Percentiles rank a stretch among this genome's conserved stretches.
Evolutionary conservation across 176 grass and related monocot genomes (phyloP).

Genomic region (Stipa capillata): DNA sequence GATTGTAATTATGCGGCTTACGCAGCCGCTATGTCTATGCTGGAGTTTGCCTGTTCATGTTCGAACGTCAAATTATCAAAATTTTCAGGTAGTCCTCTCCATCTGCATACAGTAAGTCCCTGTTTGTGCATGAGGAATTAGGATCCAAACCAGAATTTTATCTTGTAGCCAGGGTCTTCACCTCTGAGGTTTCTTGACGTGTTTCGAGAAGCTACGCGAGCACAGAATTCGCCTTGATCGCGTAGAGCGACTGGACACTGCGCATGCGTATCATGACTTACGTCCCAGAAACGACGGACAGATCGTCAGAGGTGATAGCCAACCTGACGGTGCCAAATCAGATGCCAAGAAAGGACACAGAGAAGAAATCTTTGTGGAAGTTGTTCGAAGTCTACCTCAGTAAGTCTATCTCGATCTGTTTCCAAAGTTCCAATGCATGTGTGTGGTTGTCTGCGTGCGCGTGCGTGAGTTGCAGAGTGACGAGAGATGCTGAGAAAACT

Average conservation of each 20-base stretch:
- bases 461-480: background rate
- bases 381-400: background rate
- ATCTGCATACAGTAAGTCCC: too few species aligned
- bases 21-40: background rate
- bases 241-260: conserved; percentile 11
- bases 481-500: background rate
- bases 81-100: background rate
- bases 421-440: background rate
- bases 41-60: background rate
- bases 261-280: conserved; percentile 1
- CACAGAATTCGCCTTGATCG: background rate
- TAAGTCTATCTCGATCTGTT: background rate
- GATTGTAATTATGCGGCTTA: background rate
- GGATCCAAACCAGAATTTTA: background rate
- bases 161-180: background rate
- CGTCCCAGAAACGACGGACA: background rate
- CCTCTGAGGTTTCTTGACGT: background rate
- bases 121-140: too few species aligned
- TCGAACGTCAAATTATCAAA: background rate
- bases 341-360: background rate
- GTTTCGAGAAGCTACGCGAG: too few species aligned
- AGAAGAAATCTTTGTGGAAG: background rate
- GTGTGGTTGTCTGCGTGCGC: too few species aligned
- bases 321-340: background rate
- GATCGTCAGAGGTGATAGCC: background rate